Evolutionary conservation across 2,329 filamentous ascomycete genomes (phyloP).

Genomic region (Fusarium chaquense): DNA sequence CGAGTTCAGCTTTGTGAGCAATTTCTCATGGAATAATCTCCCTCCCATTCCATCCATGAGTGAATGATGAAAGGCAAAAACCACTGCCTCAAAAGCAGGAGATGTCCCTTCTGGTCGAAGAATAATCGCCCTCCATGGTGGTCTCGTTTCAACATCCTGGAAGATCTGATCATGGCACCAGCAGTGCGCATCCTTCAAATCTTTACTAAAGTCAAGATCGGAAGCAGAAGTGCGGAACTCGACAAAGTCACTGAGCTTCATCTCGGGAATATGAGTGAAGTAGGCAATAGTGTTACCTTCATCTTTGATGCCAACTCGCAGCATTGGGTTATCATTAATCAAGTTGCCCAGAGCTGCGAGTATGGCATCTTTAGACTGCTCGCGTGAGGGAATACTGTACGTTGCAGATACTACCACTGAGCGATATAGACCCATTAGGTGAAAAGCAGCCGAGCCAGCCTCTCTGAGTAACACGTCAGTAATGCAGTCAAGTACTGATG

Average conservation of each 20-base stretch:
- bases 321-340: conserved; percentile 58
- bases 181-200: conserved; percentile 52
- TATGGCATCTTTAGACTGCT: conserved; percentile 42
- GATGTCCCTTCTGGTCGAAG: conserved; percentile 40
- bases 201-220: conserved; percentile 49
- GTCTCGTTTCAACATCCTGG: conserved; percentile 53
- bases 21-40: conserved; percentile 60
- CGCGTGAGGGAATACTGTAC: conserved; percentile 50
- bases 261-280: conserved; percentile 58
- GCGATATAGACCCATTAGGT: conserved; percentile 61
- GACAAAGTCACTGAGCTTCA: conserved; percentile 60
- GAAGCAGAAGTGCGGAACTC: conserved; percentile 49
- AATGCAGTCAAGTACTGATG: background rate
- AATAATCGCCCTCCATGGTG: conserved; percentile 63
- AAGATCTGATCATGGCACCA: conserved; percentile 58
- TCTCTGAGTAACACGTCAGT: conserved; percentile 53
- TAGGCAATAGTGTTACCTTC: conserved; percentile 58
- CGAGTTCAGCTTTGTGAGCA: conserved; percentile 58
- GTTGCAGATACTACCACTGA: conserved; percentile 60
- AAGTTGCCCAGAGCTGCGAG: conserved; percentile 56
- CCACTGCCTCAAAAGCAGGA: conserved; percentile 53
- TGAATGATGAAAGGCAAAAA: conserved; percentile 65
- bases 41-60: conserved; percentile 65
- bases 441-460: conserved; percentile 59
- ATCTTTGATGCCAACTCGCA: conserved; percentile 62